Evolutionary conservation across 768 basidiomycete species (phyloP), one percentile per base, ranked within the genome.

Genomic region (Podaxis sp.): DNA sequence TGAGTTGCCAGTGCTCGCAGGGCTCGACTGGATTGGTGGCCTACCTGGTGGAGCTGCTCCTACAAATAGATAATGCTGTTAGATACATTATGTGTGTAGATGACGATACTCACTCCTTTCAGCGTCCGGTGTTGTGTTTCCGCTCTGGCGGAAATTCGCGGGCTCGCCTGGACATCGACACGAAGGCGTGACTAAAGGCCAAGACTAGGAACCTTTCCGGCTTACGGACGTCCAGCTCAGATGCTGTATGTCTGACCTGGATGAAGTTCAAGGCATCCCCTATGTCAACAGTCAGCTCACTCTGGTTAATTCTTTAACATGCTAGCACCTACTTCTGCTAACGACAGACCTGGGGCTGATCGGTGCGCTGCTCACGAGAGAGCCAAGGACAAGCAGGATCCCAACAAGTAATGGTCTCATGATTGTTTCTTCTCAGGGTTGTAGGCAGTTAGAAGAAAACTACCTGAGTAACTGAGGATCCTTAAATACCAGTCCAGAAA

Each of bases 101-200:
- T 8, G 30, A 19, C 28, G 4, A 22, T 22, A 49, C 57, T 33
- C 44, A 59, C 57, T 46, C 12, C 30, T 46, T n/a, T 59, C 57
- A n/a, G 44, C 17, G 12, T 59, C 57, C 26, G 57, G 57, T 7
- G 57, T 59, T 8, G 48, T 2, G 42, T 59, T 59, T 15, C 57
- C 57, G 13, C 11, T 28, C 17, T 48, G 40, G 9, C 28, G 38
- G 26, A 57, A 57, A 26, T 57, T 57, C 42, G 17, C n/a, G 6
- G 44, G 44, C 19, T 19, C 19, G 9, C 19, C 7, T 46, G 7
- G 44, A 46, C 44, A 46, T 46, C n/a, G n/a, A 2, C 7, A n/a
- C 9, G 33, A 33, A 33, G 33, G 33, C 8, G 33, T 33, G 44
- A n/a, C 8, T 8, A 46, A 46, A 46, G 7, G 17, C 19, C 7